These are phyloP conservation scores for Cryphonectria carpinicola DNA, from an alignment of 2,329 filamentous ascomycete genomes.

Conservation along the genomic window DNA sequence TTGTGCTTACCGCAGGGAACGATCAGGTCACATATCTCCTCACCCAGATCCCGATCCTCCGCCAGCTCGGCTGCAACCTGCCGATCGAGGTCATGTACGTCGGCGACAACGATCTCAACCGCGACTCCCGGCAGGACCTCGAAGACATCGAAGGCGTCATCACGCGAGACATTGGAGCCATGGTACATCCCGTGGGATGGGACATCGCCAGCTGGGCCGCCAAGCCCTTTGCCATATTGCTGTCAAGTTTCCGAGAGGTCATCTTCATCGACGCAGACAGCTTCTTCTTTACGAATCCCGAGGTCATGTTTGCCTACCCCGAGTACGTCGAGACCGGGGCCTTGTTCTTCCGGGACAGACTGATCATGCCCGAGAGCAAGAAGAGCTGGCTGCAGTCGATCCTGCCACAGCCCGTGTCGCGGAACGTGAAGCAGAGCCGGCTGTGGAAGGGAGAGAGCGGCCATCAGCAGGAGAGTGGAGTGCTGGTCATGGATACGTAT, in stretches of 20 bases:
- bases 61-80: conserved; percentile 42
- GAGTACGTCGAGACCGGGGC: conserved; percentile 47
- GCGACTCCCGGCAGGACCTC: conserved; percentile 45
- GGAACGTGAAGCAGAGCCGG: conserved; percentile 42
- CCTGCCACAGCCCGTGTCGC: conserved; percentile 47
- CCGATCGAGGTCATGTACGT: conserved; percentile 47
- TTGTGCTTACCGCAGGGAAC: conserved; percentile 50
- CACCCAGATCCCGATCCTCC: conserved; percentile 45
- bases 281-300: conserved; percentile 48
- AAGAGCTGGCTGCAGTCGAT: conserved; percentile 46
- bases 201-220: conserved; percentile 49
- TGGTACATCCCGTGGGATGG: conserved; percentile 50
- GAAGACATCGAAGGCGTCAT: conserved; percentile 48
- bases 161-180: conserved; percentile 47
- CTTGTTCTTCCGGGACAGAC: conserved; percentile 51
- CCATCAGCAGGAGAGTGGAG: conserved; percentile 50
- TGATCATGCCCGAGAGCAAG: conserved; percentile 45
- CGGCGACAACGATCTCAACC: conserved; percentile 47
- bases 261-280: conserved; percentile 52
- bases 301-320: conserved; percentile 46
- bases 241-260: conserved; percentile 51
- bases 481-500: conserved; percentile 51
- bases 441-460: conserved; percentile 43
- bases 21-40: conserved; percentile 47
- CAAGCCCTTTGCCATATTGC: conserved; percentile 50